A percentile compares a stretch with the other conserved stretches of the same genome.
These are phyloP conservation scores for Colletotrichum aenigma DNA, from an alignment of 2,329 filamentous ascomycete species.

Conservation along the genomic window DNA sequence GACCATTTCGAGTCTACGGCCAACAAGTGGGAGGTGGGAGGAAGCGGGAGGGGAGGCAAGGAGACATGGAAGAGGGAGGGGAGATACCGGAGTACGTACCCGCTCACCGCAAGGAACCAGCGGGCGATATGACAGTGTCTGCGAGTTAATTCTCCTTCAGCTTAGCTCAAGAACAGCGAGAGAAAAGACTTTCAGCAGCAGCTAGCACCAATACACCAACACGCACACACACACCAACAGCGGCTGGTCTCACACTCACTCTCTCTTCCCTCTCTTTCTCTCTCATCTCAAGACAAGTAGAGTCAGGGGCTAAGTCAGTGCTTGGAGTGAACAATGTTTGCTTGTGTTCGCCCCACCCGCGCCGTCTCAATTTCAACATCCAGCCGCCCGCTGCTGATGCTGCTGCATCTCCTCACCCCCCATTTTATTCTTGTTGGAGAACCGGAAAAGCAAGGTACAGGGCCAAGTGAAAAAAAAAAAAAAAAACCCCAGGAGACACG, in stretches of 20 bases:
- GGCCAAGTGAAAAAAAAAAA: background rate
- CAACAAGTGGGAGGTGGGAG: background rate
- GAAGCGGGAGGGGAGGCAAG: background rate
- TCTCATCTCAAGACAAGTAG: background rate
- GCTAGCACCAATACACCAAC: background rate
- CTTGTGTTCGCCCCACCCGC: background rate
- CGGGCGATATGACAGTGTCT: background rate
- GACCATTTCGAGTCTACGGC: background rate
- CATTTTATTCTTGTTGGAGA: background rate
- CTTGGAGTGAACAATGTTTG: background rate
- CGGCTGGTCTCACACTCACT: background rate
- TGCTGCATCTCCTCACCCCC: background rate
- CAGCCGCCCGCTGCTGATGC: background rate
- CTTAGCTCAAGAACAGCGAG: background rate
- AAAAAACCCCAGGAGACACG: background rate
- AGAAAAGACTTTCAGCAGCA: background rate
- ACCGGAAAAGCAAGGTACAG: background rate
- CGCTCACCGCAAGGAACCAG: background rate
- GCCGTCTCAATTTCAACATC: slow-evolving; percentile 16
- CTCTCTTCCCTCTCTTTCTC: background rate
- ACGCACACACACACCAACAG: background rate
- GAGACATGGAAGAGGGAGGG: background rate
- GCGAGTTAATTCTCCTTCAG: background rate
- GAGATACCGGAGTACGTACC: background rate
- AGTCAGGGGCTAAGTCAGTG: background rate